Base-by-base conservation (phyloP, 2,329 filamentous ascomycete species). In the Nigrospora sphaerica region DNA sequence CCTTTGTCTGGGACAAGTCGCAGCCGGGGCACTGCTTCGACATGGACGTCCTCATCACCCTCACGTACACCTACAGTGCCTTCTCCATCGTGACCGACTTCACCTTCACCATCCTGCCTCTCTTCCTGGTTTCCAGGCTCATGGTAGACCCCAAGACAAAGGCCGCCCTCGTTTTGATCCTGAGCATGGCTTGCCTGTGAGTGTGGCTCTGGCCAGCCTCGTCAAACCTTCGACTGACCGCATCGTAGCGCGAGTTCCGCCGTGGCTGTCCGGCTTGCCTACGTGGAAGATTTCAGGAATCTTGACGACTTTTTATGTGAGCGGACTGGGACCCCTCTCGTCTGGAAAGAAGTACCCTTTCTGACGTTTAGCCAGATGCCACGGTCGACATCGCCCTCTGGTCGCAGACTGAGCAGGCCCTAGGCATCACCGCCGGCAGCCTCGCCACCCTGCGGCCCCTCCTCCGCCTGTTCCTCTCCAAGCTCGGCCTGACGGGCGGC, bases 111-210 rank as follows among this genome's bases (percentile, higher is more conserved):
- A 42, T 47, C 33, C 38, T 50, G 7, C 48, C 48, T 4, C 32
- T 46, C 10, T 37, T 34, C 14, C 39, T 50, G 10, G 19, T 50
- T 14, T 50, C 42, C 41, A 42, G 42, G 13, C 34, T 47, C n/a
- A 47, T 47, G 45, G 45, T 50, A 42, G 32, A 47, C 19, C 35
- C 32, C n/a, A 44, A 37, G 32, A 43, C 43, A 14, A 50, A 50
- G 38, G 12, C 45, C 3, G 41, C 71, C 2, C 62, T 75, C 16
- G 67, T 62, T 4, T 62, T 60, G n/a, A 69, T 77, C 40, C 54
- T 78, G 7, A 68, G 67, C 19, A 63, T 75, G 54, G 77, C 73
- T 16, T 70, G 73, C 48, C 45, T 61, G 23, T 28, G 23, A 28
- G 23, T 28, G 23, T 10, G 23, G 6, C 23, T 9, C 23, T 28